Evolutionary conservation across 2,329 filamentous ascomycete species (phyloP).

Genomic region (Alternaria sp.): DNA sequence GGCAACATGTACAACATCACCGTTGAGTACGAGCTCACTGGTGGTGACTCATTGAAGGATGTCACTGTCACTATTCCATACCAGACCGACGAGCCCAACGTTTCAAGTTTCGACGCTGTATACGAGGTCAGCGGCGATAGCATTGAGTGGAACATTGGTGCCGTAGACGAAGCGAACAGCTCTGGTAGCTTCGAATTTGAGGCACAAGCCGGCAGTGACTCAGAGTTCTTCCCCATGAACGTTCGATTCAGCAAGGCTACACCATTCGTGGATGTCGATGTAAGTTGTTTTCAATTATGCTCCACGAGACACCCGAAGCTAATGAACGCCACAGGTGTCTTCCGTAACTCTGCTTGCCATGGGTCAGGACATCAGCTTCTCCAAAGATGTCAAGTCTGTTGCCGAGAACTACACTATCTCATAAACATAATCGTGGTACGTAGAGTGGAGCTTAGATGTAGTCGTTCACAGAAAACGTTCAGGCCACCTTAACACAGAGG

Average conservation of each 20-base stretch:
- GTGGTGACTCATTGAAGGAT: conserved; percentile 79
- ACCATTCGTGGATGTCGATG: conserved; percentile 92
- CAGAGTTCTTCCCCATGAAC: conserved; percentile 98
- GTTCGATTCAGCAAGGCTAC: conserved; percentile 85
- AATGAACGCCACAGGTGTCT: conserved; percentile 63
- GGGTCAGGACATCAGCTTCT: conserved; percentile 81
- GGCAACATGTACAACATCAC: conserved; percentile 86
- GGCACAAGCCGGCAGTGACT: conserved; percentile 83
- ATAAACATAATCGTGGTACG: conserved; percentile 52
- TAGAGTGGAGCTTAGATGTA: neutral
- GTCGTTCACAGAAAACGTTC: neutral
- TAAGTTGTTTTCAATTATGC: conserved; percentile 62
- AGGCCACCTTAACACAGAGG: too few species aligned
- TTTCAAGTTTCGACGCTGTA: conserved; percentile 91
- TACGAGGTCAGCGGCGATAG: conserved; percentile 94
- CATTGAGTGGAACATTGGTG: conserved; percentile 92
- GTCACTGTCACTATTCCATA: conserved; percentile 91
- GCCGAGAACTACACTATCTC: conserved; percentile 81
- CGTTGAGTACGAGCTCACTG: conserved; percentile 92
- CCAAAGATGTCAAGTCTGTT: conserved; percentile 79
- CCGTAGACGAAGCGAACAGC: conserved; percentile 80
- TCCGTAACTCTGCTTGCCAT: conserved; percentile 76
- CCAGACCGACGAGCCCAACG: conserved; percentile 80
- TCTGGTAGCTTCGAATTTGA: conserved; percentile 96
- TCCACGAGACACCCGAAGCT: conserved; percentile 5